A percentile compares a stretch with the other conserved stretches of the same genome.
These are phyloP conservation scores for Linnemannia hyalina DNA, from an alignment of 192 early-diverging fungal species.

Conservation along the genomic window DNA sequence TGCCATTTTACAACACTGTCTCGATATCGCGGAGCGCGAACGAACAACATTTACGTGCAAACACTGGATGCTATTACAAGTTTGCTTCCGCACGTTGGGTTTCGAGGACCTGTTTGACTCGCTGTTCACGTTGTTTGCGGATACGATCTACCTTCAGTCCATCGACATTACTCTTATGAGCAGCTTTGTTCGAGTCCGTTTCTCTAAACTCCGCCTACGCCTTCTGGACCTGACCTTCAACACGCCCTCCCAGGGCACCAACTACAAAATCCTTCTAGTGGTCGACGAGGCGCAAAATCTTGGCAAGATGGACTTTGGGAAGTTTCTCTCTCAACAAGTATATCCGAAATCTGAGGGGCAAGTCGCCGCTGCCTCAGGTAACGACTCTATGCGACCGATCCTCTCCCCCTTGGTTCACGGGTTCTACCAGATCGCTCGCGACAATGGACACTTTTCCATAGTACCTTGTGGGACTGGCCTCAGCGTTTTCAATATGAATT, in stretches of 20 bases:
- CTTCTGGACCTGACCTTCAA: not conserved
- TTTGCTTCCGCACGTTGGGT: not conserved
- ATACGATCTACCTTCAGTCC: not conserved
- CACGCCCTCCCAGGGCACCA: not conserved
- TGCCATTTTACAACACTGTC: constrained; percentile 11
- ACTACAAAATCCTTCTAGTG: constrained; percentile 24
- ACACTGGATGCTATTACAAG: constrained; percentile 21
- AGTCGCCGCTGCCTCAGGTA: no score
- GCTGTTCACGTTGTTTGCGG: constrained; percentile 9
- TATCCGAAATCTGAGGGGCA: no score
- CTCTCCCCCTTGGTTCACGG: no score
- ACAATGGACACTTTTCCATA: no score
- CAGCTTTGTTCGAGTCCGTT: not conserved
- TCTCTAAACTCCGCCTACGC: constrained; percentile 12
- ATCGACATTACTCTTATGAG: not conserved
- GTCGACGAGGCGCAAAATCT: constrained; percentile 28
- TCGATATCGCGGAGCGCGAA: not conserved
- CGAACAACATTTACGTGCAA: constrained; percentile 13
- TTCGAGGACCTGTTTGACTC: constrained; percentile 9
- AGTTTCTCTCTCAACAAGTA: no score
- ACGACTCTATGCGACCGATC: no score
- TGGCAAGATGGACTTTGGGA: no score
- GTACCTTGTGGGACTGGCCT: no score
- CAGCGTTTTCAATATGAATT: no score
- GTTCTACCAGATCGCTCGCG: no score